Percentiles rank a stretch among this genome's conserved stretches.
These are phyloP conservation scores for Fusarium albidum DNA, from an alignment of 2,329 filamentous ascomycete genomes.

Conservation along the genomic window DNA sequence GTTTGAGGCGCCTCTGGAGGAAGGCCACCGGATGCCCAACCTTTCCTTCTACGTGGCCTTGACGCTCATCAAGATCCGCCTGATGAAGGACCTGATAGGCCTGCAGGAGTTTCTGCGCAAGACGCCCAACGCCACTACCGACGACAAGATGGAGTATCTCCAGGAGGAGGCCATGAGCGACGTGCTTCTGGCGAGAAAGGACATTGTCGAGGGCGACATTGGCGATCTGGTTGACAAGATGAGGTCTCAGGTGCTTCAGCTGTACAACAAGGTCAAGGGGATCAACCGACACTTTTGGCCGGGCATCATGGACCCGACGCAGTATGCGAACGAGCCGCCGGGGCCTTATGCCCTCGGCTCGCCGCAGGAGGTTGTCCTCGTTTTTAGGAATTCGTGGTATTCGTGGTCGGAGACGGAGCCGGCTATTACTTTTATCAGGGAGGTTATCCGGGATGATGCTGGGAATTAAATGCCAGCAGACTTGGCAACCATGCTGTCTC, in stretches of 20 bases:
- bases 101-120: neutral
- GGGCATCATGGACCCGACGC: conserved; percentile 3
- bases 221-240: neutral
- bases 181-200: conserved; percentile 2
- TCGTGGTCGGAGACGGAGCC: conserved; percentile 19
- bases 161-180: conserved; percentile 18
- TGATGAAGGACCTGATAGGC: conserved; percentile 10
- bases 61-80: conserved; percentile 13
- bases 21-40: neutral
- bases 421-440: conserved; percentile 7
- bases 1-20: conserved; percentile 7
- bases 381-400: conserved; percentile 18
- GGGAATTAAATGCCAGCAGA: no score
- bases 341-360: neutral
- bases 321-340: conserved; percentile 2
- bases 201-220: neutral
- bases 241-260: neutral
- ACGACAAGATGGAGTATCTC: neutral
- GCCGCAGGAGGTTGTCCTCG: conserved; percentile 16
- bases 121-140: neutral
- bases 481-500: no score
- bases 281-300: conserved; percentile 15
- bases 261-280: conserved; percentile 11
- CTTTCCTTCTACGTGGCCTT: conserved; percentile 10
- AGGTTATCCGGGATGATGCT: neutral